Base-by-base conservation (phyloP, 305 asterid species). In the Solanum hybrid region DNA sequence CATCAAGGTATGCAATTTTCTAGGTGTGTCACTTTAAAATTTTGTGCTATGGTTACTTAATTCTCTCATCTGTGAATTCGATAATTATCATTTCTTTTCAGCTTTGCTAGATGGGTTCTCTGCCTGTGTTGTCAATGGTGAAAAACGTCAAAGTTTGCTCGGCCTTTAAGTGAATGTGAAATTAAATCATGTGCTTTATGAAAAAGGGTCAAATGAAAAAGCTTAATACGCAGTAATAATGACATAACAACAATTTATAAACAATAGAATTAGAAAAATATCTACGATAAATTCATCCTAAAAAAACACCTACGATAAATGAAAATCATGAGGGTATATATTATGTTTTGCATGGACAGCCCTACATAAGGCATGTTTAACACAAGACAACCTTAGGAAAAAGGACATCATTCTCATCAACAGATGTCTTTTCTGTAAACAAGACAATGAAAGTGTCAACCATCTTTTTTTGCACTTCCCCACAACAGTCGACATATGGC, bases 1-100 rank as follows among this genome's bases (percentile, higher is more conserved):
- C 99, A 87, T 94, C 97, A 91, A 96, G 99, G 99, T 97, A 94
- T 91, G 92, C 89, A 51, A 60, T 73, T 89, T 86, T 91, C 88
- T 29, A 88, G 87, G 75, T 51, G 87, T 84, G 75, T 31, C 19
- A 19, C 60, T 45, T 84, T 10, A 31, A 51, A 56, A 31, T 51
- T 17, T 22, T 29, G 42, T 56, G 72, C 75, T 51, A 51, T 91
- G 77, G 51, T 51, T 84, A 81, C 37, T 26, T 81, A 51, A 31
- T 84, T 51, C 27, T 19, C 42, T 84, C 75, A 29, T 84, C 75
- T 84, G 42, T 84, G 87, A 29, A 84, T 84, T 51, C 19, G 6
- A 84, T 31, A 51, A 31, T 84, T 51, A 45, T 84, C 42, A 37
- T 31, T 84, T 19, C 75, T 56, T 84, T 84, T 51, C 37, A 51